Evolutionary conservation across 208 protist species (phyloP), one percentile per base, ranked within the genome.

Genomic region (Tritrichomonas musculus): DNA sequence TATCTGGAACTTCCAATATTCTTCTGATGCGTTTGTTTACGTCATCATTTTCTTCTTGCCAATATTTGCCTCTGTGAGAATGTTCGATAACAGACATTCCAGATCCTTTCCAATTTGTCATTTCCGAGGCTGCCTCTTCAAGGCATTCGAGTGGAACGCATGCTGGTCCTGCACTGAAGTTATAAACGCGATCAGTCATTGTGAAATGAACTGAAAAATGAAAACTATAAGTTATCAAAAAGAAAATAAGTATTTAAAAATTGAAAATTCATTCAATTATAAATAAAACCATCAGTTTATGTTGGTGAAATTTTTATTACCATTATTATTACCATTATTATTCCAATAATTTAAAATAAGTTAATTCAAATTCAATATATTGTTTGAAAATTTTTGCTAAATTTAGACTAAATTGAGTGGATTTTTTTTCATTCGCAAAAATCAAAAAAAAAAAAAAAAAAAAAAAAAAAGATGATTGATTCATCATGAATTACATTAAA

Each of bases 61-160:
- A 92, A 11, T 65, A 30, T 57, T 92, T 92, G 55, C 82, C 55
- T 41, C 82, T 44, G 50, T 92, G 82, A 20, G 50, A 69, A 39
- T 50, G 25, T 65, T 92, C 82, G 30, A 92, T 69, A 27, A 92
- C 82, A 11, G 82, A 92, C 55, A 92, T 69, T n/a, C 82, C 82
- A 30, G 47, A 49, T 25, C 49, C 49, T 17, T 50, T 22, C 50
- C 55, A 92, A 50, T 66, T 92, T 47, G 36, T 69, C 82, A 92
- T 69, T 57, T 92, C 82, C 17, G 47, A 30, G 47, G 47, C 50
- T 27, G 82, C 82, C 5, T 50, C 17, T 50, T 69, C 47, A 11
- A 92, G 55, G 50, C 47, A 57, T 39, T 92, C 82, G 22, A 49
- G 50, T 57, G 82, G 82, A 30, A 92, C 47, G 14, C 25, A 25